These are phyloP conservation scores for Whalleya microplaca DNA, from an alignment of 2,329 filamentous ascomycete species.

Conservation along the genomic window DNA sequence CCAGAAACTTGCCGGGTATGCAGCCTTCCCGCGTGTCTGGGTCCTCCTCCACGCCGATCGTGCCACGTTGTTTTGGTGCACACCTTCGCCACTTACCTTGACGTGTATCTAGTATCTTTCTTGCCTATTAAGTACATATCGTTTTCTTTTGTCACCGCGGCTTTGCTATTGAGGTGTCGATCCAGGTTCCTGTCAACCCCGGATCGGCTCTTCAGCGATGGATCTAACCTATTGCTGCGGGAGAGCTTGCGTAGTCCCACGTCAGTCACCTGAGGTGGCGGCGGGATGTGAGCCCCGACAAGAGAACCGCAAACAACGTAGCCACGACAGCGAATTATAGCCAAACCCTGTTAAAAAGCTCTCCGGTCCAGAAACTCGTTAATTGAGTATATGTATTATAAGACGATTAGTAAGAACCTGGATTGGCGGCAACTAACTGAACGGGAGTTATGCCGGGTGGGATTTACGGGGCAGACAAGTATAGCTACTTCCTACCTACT, in stretches of 20 bases:
- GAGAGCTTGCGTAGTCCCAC: too few relatives aligned
- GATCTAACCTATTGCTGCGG: too few relatives aligned
- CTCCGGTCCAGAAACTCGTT: background rate
- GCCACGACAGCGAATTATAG: background rate
- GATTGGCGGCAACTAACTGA: background rate
- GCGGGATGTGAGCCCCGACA: too few relatives aligned
- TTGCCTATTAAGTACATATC: background rate
- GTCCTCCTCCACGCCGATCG: background rate
- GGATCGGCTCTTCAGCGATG: background rate
- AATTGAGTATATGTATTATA: background rate
- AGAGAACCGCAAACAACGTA: too few relatives aligned
- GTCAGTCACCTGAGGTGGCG: background rate
- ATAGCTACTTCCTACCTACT: too few relatives aligned
- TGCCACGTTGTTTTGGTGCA: background rate
- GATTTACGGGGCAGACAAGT: too few relatives aligned
- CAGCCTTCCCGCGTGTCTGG: background rate
- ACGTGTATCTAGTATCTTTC: background rate
- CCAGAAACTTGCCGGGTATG: conserved; percentile 10
- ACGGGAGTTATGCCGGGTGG: background rate
- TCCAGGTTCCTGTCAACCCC: background rate
- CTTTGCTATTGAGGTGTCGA: background rate
- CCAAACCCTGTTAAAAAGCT: background rate
- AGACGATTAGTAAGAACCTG: background rate
- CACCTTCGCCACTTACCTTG: background rate
- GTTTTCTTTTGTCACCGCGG: background rate